Conservation (phyloP, 495 filamentous ascomycete genomes). For the Collariella sp. region DNA sequence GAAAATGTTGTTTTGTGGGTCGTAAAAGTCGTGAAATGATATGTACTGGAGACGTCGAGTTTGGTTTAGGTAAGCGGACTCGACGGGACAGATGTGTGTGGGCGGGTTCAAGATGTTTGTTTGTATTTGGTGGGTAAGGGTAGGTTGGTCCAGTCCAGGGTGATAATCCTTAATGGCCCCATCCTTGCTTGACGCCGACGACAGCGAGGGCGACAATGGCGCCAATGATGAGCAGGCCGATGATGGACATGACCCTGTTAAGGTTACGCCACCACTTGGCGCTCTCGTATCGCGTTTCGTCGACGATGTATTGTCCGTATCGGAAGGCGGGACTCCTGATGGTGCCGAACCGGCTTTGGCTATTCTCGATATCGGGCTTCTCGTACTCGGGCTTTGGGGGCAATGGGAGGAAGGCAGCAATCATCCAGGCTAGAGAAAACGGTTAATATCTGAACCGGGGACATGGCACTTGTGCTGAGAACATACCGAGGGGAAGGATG, state of each 20-base stretch:
- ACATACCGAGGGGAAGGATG: slow-evolving; percentile 69
- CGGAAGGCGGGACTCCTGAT: slow-evolving; percentile 39
- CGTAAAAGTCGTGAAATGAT: slow-evolving; percentile 17
- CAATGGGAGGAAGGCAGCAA: slow-evolving; percentile 74
- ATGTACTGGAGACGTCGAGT: neutral
- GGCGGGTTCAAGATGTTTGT: neutral
- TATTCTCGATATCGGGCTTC: slow-evolving; percentile 33
- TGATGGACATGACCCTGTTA: slow-evolving; percentile 75
- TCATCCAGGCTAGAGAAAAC: slow-evolving; percentile 61
- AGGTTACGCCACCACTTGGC: slow-evolving; percentile 88
- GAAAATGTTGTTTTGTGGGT: slow-evolving; percentile 12
- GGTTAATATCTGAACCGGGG: slow-evolving; percentile 3
- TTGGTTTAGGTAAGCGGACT: neutral
- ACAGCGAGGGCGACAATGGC: slow-evolving; percentile 60
- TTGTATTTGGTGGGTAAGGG: too few species aligned
- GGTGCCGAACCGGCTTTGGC: slow-evolving; percentile 20
- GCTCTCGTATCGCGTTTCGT: slow-evolving; percentile 64
- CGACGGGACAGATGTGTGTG: neutral
- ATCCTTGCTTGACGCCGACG: slow-evolving; percentile 42
- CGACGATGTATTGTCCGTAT: slow-evolving; percentile 32
- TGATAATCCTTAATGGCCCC: too few species aligned
- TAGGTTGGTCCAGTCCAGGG: too few species aligned
- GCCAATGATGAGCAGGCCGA: slow-evolving; percentile 70
- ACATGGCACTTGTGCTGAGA: neutral
- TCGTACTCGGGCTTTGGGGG: slow-evolving; percentile 47